Percentiles rank a stretch among this genome's conserved stretches.
Evolutionary conservation across 257 asterid species (phyloP).

Genomic region (Osmanthus fragrans): DNA sequence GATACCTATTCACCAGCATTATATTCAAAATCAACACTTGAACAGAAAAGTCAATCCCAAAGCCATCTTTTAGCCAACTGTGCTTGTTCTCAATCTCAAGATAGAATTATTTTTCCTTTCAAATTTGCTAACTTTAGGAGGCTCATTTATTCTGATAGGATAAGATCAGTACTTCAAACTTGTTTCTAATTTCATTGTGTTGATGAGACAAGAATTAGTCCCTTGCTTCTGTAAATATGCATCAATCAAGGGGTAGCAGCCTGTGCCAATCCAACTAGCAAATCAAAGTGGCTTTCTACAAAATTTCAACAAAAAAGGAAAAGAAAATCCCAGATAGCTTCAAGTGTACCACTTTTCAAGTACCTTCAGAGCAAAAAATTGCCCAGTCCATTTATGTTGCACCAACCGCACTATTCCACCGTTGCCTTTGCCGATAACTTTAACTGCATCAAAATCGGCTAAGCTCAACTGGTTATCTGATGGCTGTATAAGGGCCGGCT

Average conservation of each 20-base stretch:
- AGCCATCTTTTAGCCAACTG: neutral
- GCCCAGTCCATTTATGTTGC: constrained; percentile 95
- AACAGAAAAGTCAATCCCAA: neutral
- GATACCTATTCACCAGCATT: too few species aligned
- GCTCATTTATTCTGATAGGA: neutral
- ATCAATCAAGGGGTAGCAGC: neutral
- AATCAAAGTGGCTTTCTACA: neutral
- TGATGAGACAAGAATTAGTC: neutral
- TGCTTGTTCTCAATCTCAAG: neutral
- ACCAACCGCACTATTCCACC: constrained; percentile 95
- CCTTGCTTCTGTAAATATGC: neutral
- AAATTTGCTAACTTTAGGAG: neutral
- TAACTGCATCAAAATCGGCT: constrained; percentile 91
- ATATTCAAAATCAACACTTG: neutral
- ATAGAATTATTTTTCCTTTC: neutral
- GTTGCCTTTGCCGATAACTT: constrained; percentile 94
- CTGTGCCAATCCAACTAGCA: neutral
- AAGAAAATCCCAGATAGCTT: neutral
- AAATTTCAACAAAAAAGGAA: neutral
- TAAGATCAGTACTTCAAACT: neutral
- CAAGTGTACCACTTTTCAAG: neutral
- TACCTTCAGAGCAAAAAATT: constrained; percentile 97
- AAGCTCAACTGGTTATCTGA: constrained; percentile 89
- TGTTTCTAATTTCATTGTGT: neutral
- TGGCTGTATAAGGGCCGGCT: constrained; percentile 87